Evolutionary conservation across 2,329 filamentous ascomycete species (phyloP).

Genomic region (Pseudogymnoascus sp.): DNA sequence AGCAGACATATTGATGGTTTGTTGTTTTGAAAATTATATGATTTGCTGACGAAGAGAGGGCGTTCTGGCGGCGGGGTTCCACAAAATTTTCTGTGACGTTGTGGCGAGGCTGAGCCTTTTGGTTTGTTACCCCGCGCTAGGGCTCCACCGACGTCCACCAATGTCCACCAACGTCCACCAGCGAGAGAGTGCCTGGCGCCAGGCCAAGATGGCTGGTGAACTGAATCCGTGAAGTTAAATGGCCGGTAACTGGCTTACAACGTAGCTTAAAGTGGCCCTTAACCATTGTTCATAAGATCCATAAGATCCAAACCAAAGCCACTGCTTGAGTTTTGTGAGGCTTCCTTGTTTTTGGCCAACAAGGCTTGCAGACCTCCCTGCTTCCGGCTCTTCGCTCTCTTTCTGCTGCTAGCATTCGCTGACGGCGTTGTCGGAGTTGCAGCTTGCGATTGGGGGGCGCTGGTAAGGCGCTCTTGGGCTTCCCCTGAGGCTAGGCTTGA

Average conservation of each 20-base stretch:
- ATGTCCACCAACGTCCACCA: not conserved
- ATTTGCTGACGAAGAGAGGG: slow-evolving; percentile 3
- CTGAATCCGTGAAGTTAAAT: not conserved
- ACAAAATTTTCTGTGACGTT: slow-evolving; percentile 1
- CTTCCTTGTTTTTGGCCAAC: slow-evolving; percentile 33
- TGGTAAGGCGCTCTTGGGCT: not conserved
- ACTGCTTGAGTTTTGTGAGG: slow-evolving; percentile 13
- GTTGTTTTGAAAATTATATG: not conserved
- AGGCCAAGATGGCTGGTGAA: not conserved
- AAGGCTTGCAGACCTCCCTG: slow-evolving; percentile 56
- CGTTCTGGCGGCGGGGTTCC: slow-evolving; percentile 18
- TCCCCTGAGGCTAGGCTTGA: not conserved
- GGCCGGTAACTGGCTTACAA: not conserved
- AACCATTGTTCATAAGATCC: slow-evolving; percentile 30
- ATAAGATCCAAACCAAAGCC: slow-evolving; percentile 31
- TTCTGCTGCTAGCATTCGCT: slow-evolving; percentile 54
- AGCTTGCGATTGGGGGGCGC: not conserved
- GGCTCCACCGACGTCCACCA: not conserved
- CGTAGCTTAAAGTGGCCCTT: not conserved
- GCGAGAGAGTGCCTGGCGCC: not conserved
- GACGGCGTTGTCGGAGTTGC: slow-evolving; percentile 26
- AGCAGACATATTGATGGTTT: slow-evolving; percentile 34
- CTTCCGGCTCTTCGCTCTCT: slow-evolving; percentile 58
- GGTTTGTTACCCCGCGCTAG: slow-evolving; percentile 8
- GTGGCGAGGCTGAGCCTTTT: slow-evolving; percentile 8